Base-by-base conservation (phyloP, 1,139 yeast genomes). In the Diutina rugosa region DNA sequence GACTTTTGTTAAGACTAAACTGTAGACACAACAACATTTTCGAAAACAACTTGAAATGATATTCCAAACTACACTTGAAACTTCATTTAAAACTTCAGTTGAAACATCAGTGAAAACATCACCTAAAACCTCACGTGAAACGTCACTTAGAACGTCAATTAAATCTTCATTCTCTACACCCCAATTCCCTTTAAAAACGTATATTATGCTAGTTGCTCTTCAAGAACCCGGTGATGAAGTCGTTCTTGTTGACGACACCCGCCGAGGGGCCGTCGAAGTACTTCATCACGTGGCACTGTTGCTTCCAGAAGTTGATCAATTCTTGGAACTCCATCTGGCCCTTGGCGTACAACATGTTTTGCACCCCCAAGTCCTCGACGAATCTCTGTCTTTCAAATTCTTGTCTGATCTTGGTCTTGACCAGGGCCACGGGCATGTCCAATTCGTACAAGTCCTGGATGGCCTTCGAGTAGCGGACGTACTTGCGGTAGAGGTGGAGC, bases 321-420 rank as follows among this genome's bases (percentile, higher is more conserved):
- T 89, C 96, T 69, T 89, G 96, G 70, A 84, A 89, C 71, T 89
- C 96, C 93, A 87, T 87, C 66, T 87, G 93, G 7, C 95, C 96
- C 74, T 87, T 86, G 76, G 87, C 83, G 63, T 83, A 81, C 58
- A 88, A 76, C 18, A 87, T 78, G 69, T 88, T 89, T 62, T 79
- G 74, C 51, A 86, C 81, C 41, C 81, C 81, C 60, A 85, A 69
- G 66, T 86, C 90, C 59, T 73, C 72, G 56, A 87, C 88, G 67
- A 77, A 87, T 67, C 96, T 79, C 66, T 89, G 84, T 74, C 95
- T 80, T 72, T 89, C 96, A 64, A 89, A 89, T 70, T 89, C 95
- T 70, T 88, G 95, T 78, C 96, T 84, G 62, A 89, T 79, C 71
- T 86, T 87, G 59, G 96, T 87, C 70, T 89, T 84, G 60, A 88